phyloP scores from a whole-genome alignment of 2,329 filamentous ascomycete genomes.

The Colletotrichum simmondsii region DNA sequence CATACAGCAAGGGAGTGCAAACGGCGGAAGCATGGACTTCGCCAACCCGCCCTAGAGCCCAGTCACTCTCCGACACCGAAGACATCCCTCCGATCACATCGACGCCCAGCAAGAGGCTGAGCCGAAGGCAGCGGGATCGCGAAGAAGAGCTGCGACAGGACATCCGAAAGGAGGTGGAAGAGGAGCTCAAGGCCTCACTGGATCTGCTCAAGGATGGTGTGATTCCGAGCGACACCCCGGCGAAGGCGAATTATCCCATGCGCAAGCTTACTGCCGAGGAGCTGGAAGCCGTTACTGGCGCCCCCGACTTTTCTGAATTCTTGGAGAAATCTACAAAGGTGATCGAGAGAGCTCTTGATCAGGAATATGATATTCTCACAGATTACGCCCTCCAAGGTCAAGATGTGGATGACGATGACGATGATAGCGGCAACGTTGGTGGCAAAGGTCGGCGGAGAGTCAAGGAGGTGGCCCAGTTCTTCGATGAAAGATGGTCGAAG shows the following conservation, averaged over 20 bases:
- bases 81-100: constrained; percentile 64
- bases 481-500: constrained; percentile 94
- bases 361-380: constrained; percentile 95
- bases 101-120: constrained; percentile 78
- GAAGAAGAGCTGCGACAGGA: constrained; percentile 91
- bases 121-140: constrained; percentile 80
- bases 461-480: constrained; percentile 92
- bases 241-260: constrained; percentile 75
- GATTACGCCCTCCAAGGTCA: constrained; percentile 89
- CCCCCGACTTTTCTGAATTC: constrained; percentile 94
- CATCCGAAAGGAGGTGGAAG: constrained; percentile 89
- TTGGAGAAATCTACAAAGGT: constrained; percentile 96
- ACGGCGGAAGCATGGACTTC: constrained; percentile 81
- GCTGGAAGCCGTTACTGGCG: constrained; percentile 88
- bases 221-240: constrained; percentile 53
- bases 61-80: constrained; percentile 73
- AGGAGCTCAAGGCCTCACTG: constrained; percentile 83
- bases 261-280: constrained; percentile 87
- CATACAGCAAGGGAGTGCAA: constrained; percentile 97
- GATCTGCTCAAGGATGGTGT: constrained; percentile 66
- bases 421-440: constrained; percentile 75
- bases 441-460: constrained; percentile 80
- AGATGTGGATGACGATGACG: constrained; percentile 84
- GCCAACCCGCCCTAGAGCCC: constrained; percentile 62
- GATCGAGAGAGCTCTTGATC: constrained; percentile 92